Evolutionary conservation across 352 stramenopile genomes (phyloP).

Genomic region (Aphanomyces stellatus): DNA sequence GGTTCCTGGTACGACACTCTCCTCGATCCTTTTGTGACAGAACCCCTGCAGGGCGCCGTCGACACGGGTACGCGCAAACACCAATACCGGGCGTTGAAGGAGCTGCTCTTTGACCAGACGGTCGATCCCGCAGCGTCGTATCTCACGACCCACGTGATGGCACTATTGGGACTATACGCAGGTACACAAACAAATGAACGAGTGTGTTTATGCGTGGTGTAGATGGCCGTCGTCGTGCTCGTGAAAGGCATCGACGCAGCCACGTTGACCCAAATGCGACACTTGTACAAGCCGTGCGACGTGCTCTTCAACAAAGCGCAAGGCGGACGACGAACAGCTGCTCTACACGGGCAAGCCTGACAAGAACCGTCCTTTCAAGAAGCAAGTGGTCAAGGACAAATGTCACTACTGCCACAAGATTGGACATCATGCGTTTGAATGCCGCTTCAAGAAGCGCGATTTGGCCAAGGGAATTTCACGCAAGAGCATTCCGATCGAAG

Average conservation of each 20-base stretch:
- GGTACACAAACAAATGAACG: constrained; percentile 27
- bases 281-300: constrained; percentile 92
- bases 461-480: neutral
- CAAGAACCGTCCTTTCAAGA: neutral
- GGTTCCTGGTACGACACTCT: constrained; percentile 31
- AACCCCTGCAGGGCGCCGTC: constrained; percentile 43
- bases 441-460: neutral
- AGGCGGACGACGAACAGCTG: neutral
- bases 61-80: constrained; percentile 58
- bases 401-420: neutral
- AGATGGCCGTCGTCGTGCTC: constrained; percentile 94
- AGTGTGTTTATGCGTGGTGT: constrained; percentile 3
- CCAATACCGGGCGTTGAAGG: neutral
- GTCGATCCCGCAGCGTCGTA: neutral
- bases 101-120: neutral
- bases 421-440: neutral
- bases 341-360: neutral
- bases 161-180: constrained; percentile 67
- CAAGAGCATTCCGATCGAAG: neutral
- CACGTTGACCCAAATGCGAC: constrained; percentile 92
- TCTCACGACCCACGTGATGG: constrained; percentile 18
- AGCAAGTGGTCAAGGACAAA: neutral
- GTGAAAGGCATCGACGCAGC: constrained; percentile 94
- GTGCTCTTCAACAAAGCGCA: constrained; percentile 56
- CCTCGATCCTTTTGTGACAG: constrained; percentile 11